A percentile compares a stretch with the other conserved stretches of the same genome.
Evolutionary conservation across 768 basidiomycete genomes (phyloP).

Genomic region (Suillus americanus): DNA sequence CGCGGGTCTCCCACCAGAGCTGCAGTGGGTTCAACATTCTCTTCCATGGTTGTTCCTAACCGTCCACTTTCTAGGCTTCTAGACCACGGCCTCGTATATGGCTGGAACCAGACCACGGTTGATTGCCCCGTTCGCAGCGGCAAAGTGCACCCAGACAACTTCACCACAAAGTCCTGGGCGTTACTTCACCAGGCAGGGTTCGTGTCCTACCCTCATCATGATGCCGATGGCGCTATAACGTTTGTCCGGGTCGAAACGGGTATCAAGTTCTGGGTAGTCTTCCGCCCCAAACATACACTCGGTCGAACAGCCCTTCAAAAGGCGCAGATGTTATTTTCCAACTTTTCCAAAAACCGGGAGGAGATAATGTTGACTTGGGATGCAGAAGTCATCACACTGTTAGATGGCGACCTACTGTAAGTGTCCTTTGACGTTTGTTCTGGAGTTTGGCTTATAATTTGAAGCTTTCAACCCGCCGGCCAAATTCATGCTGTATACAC

Average conservation of each 20-base stretch:
- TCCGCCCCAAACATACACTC: not conserved
- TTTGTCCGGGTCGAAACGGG: conserved; percentile 1
- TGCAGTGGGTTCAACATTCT: not conserved
- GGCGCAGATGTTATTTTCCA: not conserved
- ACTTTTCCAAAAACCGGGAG: too few species aligned
- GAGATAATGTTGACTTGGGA: too few species aligned
- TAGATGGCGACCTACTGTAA: not conserved
- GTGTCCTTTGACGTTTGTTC: not conserved
- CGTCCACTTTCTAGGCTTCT: conserved; percentile 1
- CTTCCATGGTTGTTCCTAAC: not conserved
- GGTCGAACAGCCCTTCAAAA: not conserved
- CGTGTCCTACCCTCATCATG: conserved; percentile 10
- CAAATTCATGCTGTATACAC: not conserved
- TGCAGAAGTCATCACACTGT: not conserved
- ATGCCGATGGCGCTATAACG: conserved; percentile 7
- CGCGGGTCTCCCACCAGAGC: not conserved
- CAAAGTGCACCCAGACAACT: not conserved
- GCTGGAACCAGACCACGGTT: conserved; percentile 9
- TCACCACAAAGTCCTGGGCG: not conserved
- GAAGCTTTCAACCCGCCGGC: not conserved
- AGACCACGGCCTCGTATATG: conserved; percentile 5
- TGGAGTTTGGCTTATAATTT: not conserved
- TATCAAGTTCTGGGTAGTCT: conserved; percentile 12
- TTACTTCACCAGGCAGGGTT: conserved; percentile 8
- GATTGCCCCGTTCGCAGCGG: not conserved